Evolutionary conservation across 305 asterid genomes (phyloP).

Genomic region (Fraxinus platypoda): DNA sequence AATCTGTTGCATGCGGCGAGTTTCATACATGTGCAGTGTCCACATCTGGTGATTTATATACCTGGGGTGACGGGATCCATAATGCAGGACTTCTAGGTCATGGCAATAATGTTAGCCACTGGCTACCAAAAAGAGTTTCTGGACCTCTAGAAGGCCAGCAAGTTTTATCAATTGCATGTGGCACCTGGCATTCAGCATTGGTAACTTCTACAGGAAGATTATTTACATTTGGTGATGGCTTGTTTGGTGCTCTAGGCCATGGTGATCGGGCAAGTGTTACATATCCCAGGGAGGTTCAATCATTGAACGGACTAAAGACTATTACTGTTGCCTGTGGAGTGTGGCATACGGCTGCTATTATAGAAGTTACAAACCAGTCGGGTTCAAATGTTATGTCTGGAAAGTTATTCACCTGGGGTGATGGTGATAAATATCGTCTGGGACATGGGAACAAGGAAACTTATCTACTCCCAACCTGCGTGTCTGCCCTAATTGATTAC

Average conservation of each 20-base stretch:
- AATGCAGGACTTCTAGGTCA: constrained; percentile 88
- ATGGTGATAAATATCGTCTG: constrained; percentile 70
- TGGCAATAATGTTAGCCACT: constrained; percentile 81
- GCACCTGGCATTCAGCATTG: constrained; percentile 86
- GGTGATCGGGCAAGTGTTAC: constrained; percentile 59
- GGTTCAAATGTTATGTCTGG: constrained; percentile 48
- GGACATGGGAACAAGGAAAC: constrained; percentile 84
- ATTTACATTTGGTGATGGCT: constrained; percentile 87
- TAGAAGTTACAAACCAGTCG: constrained; percentile 60
- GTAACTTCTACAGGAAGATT: constrained; percentile 61
- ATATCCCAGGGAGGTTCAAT: constrained; percentile 65
- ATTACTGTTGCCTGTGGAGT: constrained; percentile 71
- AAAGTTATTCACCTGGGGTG: constrained; percentile 95
- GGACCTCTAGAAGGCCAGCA: constrained; percentile 78
- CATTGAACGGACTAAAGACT: constrained; percentile 61
- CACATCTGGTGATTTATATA: constrained; percentile 72
- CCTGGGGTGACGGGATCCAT: constrained; percentile 91
- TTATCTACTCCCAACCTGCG: constrained; percentile 69
- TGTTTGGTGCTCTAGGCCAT: constrained; percentile 83
- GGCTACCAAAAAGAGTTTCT: constrained; percentile 82
- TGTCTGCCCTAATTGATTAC: constrained; percentile 68
- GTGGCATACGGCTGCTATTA: constrained; percentile 94
- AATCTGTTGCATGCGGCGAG: constrained; percentile 81
- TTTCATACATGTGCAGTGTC: constrained; percentile 81
- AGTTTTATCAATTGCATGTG: constrained; percentile 81